Conservation (phyloP, 2,329 filamentous ascomycete species). For the Colletotrichum sp. region DNA sequence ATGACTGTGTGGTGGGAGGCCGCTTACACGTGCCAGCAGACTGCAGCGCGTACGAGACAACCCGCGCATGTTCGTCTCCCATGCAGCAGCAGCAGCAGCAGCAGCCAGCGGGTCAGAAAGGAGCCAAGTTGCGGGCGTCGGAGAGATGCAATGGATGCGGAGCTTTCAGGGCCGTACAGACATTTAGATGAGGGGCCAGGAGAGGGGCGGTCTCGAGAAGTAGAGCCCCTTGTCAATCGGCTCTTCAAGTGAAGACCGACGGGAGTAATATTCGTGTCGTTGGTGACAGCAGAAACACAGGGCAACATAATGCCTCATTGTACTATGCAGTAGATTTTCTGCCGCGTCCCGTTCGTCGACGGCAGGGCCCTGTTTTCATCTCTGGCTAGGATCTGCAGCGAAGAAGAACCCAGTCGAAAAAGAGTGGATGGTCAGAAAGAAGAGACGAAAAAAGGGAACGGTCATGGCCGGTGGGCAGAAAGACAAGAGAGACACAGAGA, state of each 20-base stretch:
- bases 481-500: background rate
- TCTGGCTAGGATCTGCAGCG: background rate
- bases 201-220: background rate
- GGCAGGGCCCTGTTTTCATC: background rate
- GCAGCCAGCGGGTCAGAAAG: background rate
- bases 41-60: background rate
- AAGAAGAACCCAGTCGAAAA: background rate
- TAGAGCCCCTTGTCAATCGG: background rate
- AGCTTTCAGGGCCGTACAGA: background rate
- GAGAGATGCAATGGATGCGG: constrained; percentile 1
- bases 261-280: background rate
- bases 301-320: constrained; percentile 15
- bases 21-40: background rate
- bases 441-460: background rate
- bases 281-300: background rate
- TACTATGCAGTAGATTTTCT: background rate
- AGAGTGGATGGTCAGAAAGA: background rate
- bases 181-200: background rate
- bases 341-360: background rate
- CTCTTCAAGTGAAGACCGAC: background rate
- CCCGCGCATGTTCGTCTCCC: background rate
- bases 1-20: background rate
- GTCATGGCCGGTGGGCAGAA: background rate
- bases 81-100: background rate
- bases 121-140: constrained; percentile 13